Percentiles rank a stretch among this genome's conserved stretches.
Evolutionary conservation across 805 yeast genomes (phyloP).

Genomic region (Teunomyces panamensis): DNA sequence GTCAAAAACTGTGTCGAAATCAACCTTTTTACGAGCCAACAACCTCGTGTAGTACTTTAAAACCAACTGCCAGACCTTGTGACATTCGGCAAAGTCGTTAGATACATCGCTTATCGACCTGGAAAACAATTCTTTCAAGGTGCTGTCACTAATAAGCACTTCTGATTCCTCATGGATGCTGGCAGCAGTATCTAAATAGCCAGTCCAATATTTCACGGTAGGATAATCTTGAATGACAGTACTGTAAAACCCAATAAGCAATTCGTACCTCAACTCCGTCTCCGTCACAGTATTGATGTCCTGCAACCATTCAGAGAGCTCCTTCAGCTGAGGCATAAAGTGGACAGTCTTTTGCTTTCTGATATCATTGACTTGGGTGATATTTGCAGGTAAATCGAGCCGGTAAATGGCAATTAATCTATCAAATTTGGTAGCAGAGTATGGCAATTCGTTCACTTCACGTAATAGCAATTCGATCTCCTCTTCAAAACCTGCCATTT

Average conservation of each 20-base stretch:
- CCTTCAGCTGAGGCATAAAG: slow-evolving; percentile 8
- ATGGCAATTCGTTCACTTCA: neutral
- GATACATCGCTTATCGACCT: slow-evolving; percentile 20
- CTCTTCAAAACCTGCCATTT: neutral
- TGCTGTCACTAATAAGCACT: neutral
- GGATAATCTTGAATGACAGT: slow-evolving; percentile 18
- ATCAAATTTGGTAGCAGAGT: neutral
- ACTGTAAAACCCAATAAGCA: slow-evolving; percentile 13
- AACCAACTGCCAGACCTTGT: slow-evolving; percentile 19
- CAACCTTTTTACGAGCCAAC: slow-evolving; percentile 7
- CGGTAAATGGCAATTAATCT: neutral
- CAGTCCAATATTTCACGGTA: slow-evolving; percentile 17
- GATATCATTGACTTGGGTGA: neutral
- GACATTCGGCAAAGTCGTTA: slow-evolving; percentile 22
- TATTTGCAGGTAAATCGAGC: neutral
- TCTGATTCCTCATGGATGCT: slow-evolving; percentile 1
- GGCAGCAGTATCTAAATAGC: slow-evolving; percentile 13
- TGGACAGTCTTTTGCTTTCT: slow-evolving; percentile 4
- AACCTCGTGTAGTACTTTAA: slow-evolving; percentile 2
- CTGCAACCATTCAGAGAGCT: slow-evolving; percentile 17
- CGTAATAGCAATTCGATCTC: neutral
- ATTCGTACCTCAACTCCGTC: slow-evolving; percentile 3
- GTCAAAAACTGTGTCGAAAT: slow-evolving; percentile 16
- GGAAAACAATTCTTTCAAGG: slow-evolving; percentile 9
- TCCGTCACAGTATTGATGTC: slow-evolving; percentile 14